Percentiles rank a stretch among this genome's conserved stretches.
Conservation (phyloP, 257 asterid species). For the Ehretia macrophylla region DNA sequence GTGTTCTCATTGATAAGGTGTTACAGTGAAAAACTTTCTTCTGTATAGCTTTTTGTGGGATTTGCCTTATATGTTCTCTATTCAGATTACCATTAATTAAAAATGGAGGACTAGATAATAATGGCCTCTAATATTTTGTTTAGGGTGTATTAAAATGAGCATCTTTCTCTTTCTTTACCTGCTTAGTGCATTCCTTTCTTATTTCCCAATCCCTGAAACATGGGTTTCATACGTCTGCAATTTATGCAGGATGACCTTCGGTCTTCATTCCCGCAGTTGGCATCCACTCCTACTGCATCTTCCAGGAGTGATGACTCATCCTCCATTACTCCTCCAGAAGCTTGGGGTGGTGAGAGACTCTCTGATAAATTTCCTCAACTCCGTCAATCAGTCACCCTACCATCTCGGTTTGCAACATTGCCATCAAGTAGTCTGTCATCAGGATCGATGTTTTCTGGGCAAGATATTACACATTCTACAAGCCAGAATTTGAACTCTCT, state of each 20-base stretch:
- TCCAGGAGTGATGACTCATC: constrained; percentile 51
- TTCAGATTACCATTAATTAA: too few species aligned
- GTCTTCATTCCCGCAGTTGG: constrained; percentile 52
- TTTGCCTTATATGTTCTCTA: too few species aligned
- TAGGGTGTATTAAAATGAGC: too few species aligned
- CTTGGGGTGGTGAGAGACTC: constrained; percentile 89
- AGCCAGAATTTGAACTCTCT: constrained; percentile 50
- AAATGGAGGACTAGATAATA: too few species aligned
- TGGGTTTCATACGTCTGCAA: constrained; percentile 15
- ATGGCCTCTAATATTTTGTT: too few species aligned
- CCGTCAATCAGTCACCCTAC: constrained; percentile 59
- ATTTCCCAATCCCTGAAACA: too few species aligned
- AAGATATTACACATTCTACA: constrained; percentile 40
- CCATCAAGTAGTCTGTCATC: constrained; percentile 54
- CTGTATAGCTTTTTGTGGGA: too few species aligned
- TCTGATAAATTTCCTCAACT: constrained; percentile 60
- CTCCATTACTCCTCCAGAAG: constrained; percentile 88
- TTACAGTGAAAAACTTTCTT: too few species aligned
- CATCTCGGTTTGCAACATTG: constrained; percentile 60
- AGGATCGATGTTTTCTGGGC: constrained; percentile 60
- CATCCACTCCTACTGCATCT: constrained; percentile 48
- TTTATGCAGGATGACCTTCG: constrained; percentile 58
- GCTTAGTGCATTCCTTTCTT: too few species aligned
- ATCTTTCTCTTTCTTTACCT: too few species aligned
- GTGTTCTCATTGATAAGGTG: background rate